A percentile compares a stretch with the other conserved stretches of the same genome.
These are phyloP conservation scores for Juncus effusus DNA, from an alignment of 176 grass and related monocot species.

Conservation along the genomic window DNA sequence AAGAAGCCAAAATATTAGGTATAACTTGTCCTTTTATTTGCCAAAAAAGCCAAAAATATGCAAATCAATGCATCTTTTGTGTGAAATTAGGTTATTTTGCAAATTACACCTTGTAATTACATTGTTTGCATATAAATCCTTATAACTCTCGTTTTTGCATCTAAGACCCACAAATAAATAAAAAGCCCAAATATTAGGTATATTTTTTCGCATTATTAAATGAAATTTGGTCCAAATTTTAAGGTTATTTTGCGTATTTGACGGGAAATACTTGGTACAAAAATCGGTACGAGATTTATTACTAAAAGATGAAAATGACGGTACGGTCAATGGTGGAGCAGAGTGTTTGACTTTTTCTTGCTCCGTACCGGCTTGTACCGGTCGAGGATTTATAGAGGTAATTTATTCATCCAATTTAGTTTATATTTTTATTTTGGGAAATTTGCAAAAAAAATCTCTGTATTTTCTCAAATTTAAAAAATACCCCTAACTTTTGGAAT, in stretches of 20 bases:
- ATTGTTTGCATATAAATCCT: not conserved
- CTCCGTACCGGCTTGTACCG: constrained; percentile 55
- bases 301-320: constrained; percentile 8
- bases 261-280: constrained; percentile 69
- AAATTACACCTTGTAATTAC: not conserved
- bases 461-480: not conserved
- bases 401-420: constrained; percentile 6
- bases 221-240: not conserved
- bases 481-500: not conserved
- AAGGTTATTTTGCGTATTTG: constrained; percentile 45
- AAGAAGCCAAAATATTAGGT: not conserved
- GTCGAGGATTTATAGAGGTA: constrained; percentile 93
- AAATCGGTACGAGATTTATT: constrained; percentile 47
- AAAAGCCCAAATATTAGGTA: too few species aligned
- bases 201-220: not conserved
- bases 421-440: not conserved
- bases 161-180: too few species aligned
- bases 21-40: not conserved
- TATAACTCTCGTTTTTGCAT: too few species aligned
- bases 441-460: not conserved
- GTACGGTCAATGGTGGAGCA: constrained; percentile 27
- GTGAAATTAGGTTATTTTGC: not conserved
- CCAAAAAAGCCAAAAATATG: not conserved
- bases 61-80: not conserved
- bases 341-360: constrained; percentile 77